These are phyloP conservation scores for Aspergillus taichungensis DNA, from an alignment of 495 filamentous ascomycete genomes.

Conservation along the genomic window DNA sequence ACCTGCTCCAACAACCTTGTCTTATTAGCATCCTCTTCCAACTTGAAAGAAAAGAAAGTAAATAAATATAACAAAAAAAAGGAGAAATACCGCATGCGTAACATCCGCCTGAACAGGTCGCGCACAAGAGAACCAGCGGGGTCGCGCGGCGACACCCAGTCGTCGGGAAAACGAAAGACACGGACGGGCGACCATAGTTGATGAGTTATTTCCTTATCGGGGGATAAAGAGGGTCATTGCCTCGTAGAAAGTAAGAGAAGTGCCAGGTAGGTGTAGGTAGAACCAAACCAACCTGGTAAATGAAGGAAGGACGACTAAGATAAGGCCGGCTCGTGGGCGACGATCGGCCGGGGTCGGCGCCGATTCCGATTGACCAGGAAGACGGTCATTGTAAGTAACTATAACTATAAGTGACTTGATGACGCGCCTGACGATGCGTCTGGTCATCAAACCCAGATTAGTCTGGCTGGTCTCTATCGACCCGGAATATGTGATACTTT, in stretches of 20 bases:
- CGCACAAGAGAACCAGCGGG: slow-evolving; percentile 34
- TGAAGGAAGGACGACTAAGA: not conserved
- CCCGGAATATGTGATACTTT: too few species aligned
- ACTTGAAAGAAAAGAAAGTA: not conserved
- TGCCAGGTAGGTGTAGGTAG: not conserved
- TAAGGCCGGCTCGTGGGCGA: not conserved
- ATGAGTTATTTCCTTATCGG: not conserved
- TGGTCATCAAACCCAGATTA: too few species aligned
- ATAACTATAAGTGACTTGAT: too few species aligned
- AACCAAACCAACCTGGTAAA: too few species aligned
- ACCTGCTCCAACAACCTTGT: slow-evolving; percentile 77
- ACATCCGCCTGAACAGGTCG: slow-evolving; percentile 51
- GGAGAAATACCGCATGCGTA: slow-evolving; percentile 60
- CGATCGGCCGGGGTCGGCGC: not conserved
- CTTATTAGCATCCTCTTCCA: slow-evolving; percentile 5
- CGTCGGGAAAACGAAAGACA: slow-evolving; percentile 7
- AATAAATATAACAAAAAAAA: too few species aligned
- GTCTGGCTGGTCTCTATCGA: too few species aligned
- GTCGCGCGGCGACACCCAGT: slow-evolving; percentile 3
- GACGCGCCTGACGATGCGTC: too few species aligned
- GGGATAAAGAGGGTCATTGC: not conserved
- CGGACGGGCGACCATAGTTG: slow-evolving; percentile 12
- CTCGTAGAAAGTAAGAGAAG: not conserved
- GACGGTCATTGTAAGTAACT: too few species aligned
- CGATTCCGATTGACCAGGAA: not conserved